A percentile compares a stretch with the other conserved stretches of the same genome.
Evolutionary conservation across 2,329 filamentous ascomycete species (phyloP).

Genomic region (Xylariaceae sp.): DNA sequence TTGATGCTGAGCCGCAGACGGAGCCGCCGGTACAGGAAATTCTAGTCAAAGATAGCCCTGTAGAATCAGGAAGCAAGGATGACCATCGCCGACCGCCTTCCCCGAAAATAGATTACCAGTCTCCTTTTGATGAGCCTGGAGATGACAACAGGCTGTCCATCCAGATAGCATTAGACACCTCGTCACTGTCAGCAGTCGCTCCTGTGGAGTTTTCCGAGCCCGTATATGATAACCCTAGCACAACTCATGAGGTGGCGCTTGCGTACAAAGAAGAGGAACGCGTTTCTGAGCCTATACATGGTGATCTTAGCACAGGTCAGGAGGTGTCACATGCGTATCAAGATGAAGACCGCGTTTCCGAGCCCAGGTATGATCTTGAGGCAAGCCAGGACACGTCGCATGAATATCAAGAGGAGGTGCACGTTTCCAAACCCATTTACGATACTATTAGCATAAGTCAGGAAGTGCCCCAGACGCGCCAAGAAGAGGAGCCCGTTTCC

Average conservation of each 20-base stretch:
- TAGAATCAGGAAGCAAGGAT: slow-evolving; percentile 1
- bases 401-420: no score
- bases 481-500: no score
- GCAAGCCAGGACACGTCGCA: no score
- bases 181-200: slow-evolving; percentile 21
- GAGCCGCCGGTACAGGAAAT: slow-evolving; percentile 41
- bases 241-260: slow-evolving; percentile 27
- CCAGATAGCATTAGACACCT: slow-evolving; percentile 37
- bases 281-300: slow-evolving; percentile 6
- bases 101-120: slow-evolving; percentile 42
- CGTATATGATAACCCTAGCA: slow-evolving; percentile 22
- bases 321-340: no score
- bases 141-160: slow-evolving; percentile 37
- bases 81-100: slow-evolving; percentile 23
- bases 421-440: no score
- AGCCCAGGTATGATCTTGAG: no score
- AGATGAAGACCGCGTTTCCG: no score
- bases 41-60: slow-evolving; percentile 21
- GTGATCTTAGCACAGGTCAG: no score
- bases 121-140: slow-evolving; percentile 43
- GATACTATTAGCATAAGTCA: no score
- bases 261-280: slow-evolving; percentile 35
- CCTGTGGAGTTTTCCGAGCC: slow-evolving; percentile 26
- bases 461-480: no score
- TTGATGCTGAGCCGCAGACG: slow-evolving; percentile 66